Conservation (phyloP, 2,329 filamentous ascomycete genomes). For the Colletotrichum graminicola region DNA sequence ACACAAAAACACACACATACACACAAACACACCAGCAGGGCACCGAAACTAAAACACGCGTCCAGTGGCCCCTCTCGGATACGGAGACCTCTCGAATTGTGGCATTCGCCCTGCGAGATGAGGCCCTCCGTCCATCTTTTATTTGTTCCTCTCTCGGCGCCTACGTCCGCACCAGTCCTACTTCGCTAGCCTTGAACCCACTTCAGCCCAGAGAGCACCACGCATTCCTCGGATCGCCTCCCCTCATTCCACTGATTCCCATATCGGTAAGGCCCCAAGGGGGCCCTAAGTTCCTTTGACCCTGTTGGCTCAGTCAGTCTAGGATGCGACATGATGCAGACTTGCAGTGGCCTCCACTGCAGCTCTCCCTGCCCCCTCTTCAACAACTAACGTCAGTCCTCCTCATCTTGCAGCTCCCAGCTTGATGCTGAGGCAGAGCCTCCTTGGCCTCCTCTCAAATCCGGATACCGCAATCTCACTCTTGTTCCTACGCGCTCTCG, state of each 20-base stretch:
- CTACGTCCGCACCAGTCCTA: conserved; percentile 29
- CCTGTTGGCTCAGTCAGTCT: conserved; percentile 12
- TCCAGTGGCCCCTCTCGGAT: conserved; percentile 3
- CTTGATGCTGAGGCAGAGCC: conserved; percentile 16
- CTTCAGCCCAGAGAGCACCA: conserved; percentile 36
- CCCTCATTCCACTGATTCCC: conserved; percentile 37
- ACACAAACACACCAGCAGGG: conserved; percentile 2
- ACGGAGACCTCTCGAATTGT: conserved; percentile 14
- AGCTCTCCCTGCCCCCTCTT: conserved; percentile 12
- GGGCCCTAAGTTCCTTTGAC: conserved; percentile 1
- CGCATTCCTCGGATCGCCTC: conserved; percentile 31
- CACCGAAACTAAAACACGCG: conserved; percentile 24
- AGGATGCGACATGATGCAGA: conserved; percentile 26
- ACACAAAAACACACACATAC: neutral
- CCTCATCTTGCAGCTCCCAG: conserved; percentile 34
- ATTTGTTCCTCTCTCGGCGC: neutral
- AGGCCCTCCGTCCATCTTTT: neutral
- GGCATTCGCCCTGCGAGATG: conserved; percentile 33
- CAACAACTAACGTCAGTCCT: conserved; percentile 34
- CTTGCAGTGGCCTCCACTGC: conserved; percentile 24
- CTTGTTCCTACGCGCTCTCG: conserved; percentile 18
- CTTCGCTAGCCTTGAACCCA: conserved; percentile 19
- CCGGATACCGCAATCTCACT: conserved; percentile 22
- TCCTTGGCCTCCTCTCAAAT: conserved; percentile 3
- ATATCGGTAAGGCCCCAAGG: neutral